Conservation (phyloP, 345 rosid species). For the Eucalyptus erythrocorys region DNA sequence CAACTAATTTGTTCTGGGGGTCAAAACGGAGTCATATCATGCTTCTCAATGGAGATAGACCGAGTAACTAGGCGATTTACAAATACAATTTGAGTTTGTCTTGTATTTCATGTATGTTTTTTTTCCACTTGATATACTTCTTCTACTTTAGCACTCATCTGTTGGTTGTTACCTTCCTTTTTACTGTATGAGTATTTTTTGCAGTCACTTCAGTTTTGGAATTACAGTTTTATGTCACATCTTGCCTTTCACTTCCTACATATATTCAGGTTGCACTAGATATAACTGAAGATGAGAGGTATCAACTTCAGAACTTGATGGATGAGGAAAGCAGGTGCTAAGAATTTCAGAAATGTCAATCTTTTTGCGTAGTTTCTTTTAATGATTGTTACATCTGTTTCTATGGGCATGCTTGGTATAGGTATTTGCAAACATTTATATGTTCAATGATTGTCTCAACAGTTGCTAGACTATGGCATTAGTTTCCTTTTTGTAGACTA, state of each 20-base stretch:
- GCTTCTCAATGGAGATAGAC: neutral
- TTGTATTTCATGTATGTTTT: neutral
- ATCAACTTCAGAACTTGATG: slow-evolving; percentile 28
- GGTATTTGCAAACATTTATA: neutral
- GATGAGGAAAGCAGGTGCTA: slow-evolving; percentile 49
- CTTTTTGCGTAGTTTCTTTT: neutral
- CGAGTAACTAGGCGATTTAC: neutral
- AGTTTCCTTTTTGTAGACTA: neutral
- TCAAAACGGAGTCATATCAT: neutral
- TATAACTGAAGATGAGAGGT: slow-evolving; percentile 55
- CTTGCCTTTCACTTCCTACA: neutral
- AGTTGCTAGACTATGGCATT: neutral
- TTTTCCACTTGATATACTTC: neutral
- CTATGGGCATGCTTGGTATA: neutral
- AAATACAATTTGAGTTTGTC: neutral
- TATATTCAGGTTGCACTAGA: slow-evolving; percentile 62
- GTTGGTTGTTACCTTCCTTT: neutral
- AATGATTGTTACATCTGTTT: neutral
- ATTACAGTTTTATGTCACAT: neutral
- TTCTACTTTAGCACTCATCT: neutral
- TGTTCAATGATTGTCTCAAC: neutral
- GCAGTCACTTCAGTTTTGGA: neutral
- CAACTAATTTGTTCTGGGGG: neutral
- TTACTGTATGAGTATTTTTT: neutral
- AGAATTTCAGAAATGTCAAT: neutral